These are phyloP conservation scores for Osmanthus fragrans DNA, from an alignment of 257 asterid species.

Conservation along the genomic window DNA sequence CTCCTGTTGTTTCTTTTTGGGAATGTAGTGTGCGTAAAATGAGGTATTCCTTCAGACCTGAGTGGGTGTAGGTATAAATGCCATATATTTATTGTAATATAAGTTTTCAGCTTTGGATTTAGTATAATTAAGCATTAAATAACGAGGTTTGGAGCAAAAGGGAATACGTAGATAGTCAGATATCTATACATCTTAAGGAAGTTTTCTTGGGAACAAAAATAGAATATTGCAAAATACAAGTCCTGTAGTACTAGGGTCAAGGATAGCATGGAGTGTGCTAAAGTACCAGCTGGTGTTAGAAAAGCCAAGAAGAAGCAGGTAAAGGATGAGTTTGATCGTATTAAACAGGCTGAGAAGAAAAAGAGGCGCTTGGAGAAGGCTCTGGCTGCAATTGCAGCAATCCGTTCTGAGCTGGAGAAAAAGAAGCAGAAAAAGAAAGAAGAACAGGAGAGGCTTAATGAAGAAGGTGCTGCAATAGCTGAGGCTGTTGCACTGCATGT, in stretches of 20 bases:
- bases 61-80: conserved; percentile 83
- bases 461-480: conserved; percentile 97
- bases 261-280: conserved; percentile 66
- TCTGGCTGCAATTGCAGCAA: conserved; percentile 94
- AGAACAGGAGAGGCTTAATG: conserved; percentile 90
- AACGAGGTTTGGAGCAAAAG: conserved; percentile 34
- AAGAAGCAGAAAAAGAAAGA: conserved; percentile 94
- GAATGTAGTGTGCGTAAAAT: conserved; percentile 90
- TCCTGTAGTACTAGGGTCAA: no score
- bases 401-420: conserved; percentile 83
- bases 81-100: conserved; percentile 14
- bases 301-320: conserved; percentile 91
- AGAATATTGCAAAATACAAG: no score
- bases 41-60: conserved; percentile 93
- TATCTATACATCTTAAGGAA: no score
- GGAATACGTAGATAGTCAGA: conserved; percentile 7
- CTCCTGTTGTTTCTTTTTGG: conserved; percentile 90
- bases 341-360: conserved; percentile 96
- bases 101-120: conserved; percentile 34
- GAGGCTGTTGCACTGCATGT: conserved; percentile 97
- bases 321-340: conserved; percentile 89
- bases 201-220: no score
- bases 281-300: conserved; percentile 56
- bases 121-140: conserved; percentile 29
- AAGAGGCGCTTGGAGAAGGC: conserved; percentile 96